These are phyloP conservation scores for Chlamydomonas reinhardtii DNA, from an alignment of 163 green algal genomes.

Conservation along the genomic window DNA sequence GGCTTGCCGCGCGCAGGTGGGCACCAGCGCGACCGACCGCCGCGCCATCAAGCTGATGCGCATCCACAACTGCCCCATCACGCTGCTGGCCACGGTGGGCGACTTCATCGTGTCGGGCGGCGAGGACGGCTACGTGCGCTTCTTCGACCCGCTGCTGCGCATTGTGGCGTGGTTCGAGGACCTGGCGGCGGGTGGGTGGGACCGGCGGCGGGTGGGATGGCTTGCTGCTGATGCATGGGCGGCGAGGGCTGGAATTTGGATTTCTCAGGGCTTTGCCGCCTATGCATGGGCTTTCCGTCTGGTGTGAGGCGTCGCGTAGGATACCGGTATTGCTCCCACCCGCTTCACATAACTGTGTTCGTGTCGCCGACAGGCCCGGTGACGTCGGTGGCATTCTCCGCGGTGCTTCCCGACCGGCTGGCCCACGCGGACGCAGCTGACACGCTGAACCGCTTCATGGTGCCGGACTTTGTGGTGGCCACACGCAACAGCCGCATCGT, in stretches of 20 bases:
- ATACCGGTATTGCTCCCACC: too few species aligned
- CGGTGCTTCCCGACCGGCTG: constrained; percentile 44
- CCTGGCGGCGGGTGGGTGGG: constrained; percentile 62
- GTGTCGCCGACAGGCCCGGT: constrained; percentile 56
- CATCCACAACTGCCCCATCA: constrained; percentile 60
- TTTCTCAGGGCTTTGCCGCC: too few species aligned
- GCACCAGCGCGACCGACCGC: constrained; percentile 66
- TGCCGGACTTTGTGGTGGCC: constrained; percentile 81
- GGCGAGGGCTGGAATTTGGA: too few species aligned
- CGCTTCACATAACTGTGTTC: too few species aligned
- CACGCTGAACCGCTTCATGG: constrained; percentile 60
- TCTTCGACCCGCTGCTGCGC: constrained; percentile 84
- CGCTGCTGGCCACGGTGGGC: constrained; percentile 56
- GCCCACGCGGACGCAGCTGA: constrained; percentile 52
- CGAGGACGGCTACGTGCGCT: constrained; percentile 81
- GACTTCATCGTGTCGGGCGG: constrained; percentile 73
- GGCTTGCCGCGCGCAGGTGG: constrained; percentile 24
- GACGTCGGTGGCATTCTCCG: constrained; percentile 72
- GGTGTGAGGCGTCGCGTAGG: too few species aligned
- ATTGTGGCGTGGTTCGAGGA: constrained; percentile 90
- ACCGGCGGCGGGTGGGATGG: not conserved
- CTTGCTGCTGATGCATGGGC: too few species aligned
- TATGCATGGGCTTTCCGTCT: too few species aligned
- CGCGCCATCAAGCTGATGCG: constrained; percentile 83
- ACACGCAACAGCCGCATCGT: constrained; percentile 69